Base-by-base conservation (phyloP, 352 stramenopile species). In the Albugo candida region DNA sequence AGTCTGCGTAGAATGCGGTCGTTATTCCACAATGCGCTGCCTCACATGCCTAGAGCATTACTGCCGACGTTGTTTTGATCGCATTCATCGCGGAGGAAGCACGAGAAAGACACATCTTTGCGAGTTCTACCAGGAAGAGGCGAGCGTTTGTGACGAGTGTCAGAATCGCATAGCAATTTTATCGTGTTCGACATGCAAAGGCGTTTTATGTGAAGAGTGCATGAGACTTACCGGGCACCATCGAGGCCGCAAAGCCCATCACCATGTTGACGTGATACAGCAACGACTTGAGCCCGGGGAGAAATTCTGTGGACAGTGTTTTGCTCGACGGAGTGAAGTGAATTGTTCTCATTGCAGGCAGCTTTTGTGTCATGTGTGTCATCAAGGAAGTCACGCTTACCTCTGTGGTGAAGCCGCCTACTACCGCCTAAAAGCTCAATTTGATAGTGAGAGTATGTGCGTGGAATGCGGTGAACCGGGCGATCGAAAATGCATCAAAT, bases 41-140 rank as follows among this genome's bases (percentile, higher is more conserved):
- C 63, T 86, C 16, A 61, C 57, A 48, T 91, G 77, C 53, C 62
- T 77, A 41, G 74, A 91, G 53, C 63, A 84, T 53, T 91, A 87
- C 45, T 91, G 77, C 34, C 68, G 70, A 41, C 65, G 72, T 5
- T 91, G 77, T 62, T 86, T 84, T 53, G 43, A 55, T 12, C 74
- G 74, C 34, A 55, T 87, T 14, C 77, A 91, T 45, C 52, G 60
- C 51, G 64, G 63, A 27, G 74, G 74, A 13, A 65, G 81, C 59
- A 73, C 47, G 14, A 72, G 77, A 11, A 61, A 59, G 3, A 36
- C 45, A 8, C 77, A 91, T 52, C 50, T 52, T 2, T 64, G 63
- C 46, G 77, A 88, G 60, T 51, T 59, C 37, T 91, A 84, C 50
- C 64, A 52, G 17, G 34, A 70, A 11, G 54, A 68, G 49, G 75